Evolutionary conservation across 75 land plant species (phyloP).

Genomic region (Selaginella moellendorffii): DNA sequence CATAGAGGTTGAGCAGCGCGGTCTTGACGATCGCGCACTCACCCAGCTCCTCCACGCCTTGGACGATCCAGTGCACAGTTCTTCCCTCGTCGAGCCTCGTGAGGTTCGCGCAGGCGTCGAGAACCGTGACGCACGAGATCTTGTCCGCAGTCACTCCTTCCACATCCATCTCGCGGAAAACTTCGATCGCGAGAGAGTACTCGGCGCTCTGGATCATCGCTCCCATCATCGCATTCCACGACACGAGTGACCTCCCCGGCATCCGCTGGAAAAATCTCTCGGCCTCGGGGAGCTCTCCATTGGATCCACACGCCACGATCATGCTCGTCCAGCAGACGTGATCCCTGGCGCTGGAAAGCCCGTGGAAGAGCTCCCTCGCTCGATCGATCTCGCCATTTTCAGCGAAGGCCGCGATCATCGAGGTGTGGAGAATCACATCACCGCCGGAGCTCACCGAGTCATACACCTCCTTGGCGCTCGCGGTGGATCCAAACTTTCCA

Average conservation of each 20-base stretch:
- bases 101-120: background rate
- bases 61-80: background rate
- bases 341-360: background rate
- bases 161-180: background rate
- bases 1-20: slow-evolving; percentile 4
- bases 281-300: background rate
- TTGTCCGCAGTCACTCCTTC: background rate
- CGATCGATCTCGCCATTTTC: background rate
- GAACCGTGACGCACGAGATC: background rate
- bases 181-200: background rate
- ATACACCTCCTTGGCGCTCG: background rate
- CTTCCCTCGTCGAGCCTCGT: background rate
- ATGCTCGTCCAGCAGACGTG: background rate
- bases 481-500: background rate
- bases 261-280: background rate
- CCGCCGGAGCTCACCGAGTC: background rate
- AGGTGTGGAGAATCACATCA: background rate
- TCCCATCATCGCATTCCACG: background rate
- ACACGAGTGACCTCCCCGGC: background rate
- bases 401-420: background rate
- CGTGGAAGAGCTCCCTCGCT: background rate
- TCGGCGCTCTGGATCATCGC: background rate
- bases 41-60: background rate
- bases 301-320: background rate
- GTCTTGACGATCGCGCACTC: background rate